Percentiles rank a stretch among this genome's conserved stretches.
phyloP scores from a whole-genome alignment of 1,284 basidiomycete species.

The Austropuccinia psidii region DNA sequence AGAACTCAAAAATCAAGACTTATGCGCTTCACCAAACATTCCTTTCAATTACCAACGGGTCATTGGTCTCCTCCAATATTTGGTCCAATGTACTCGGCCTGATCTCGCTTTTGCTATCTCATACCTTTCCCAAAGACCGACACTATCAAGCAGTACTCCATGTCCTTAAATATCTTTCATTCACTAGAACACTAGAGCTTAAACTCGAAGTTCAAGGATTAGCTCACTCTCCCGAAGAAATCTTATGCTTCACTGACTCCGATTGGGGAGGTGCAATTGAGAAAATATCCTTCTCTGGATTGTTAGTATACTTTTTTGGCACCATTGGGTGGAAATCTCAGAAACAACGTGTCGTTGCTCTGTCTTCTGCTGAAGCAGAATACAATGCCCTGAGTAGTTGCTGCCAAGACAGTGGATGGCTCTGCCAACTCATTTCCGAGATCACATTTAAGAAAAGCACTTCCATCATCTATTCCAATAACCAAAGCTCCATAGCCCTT shows the following conservation, averaged over 20 bases:
- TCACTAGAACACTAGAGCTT: background rate
- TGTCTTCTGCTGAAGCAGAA: background rate
- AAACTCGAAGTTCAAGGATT: background rate
- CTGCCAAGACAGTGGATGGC: background rate
- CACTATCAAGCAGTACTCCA: constrained; percentile 2
- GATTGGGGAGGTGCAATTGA: background rate
- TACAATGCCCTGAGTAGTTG: background rate
- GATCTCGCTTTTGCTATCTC: constrained; percentile 18
- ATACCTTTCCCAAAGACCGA: background rate
- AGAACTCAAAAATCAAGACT: background rate
- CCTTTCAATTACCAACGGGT: background rate
- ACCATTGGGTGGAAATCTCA: background rate
- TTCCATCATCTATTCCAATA: background rate
- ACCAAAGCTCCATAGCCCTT: background rate
- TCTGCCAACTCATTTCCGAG: background rate
- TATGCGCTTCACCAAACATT: background rate
- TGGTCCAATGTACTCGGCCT: constrained; percentile 9
- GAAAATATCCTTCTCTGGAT: background rate
- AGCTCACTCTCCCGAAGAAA: background rate
- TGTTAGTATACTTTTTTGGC: background rate
- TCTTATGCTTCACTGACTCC: background rate
- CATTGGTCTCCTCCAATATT: background rate
- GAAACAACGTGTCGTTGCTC: background rate
- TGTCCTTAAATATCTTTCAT: background rate
- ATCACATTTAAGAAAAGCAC: background rate